Evolutionary conservation across 352 stramenopile genomes (phyloP), one percentile per base, ranked within the genome.

Genomic region (Phytopythium kandeliae): DNA sequence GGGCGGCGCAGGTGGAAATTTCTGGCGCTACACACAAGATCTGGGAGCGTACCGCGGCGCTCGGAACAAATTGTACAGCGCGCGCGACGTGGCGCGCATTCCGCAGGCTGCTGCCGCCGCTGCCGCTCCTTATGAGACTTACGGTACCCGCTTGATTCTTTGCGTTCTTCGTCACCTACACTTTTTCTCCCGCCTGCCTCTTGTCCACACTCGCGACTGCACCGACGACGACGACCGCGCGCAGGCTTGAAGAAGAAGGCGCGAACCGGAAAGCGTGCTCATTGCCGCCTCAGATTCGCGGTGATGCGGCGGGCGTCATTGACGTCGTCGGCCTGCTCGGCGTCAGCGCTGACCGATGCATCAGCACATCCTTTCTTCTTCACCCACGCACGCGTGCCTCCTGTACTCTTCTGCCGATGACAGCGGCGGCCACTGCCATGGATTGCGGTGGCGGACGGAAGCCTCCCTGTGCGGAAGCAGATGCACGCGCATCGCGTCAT

Each of bases 1-100:
- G 19, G 36, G n/a, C n/a, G n/a, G n/a, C n/a, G n/a, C n/a, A n/a
- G n/a, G 21, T 4, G 21, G 21, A 44, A 44, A 28, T 19, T 44
- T 44, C 38, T 44, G 38, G 38, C 38, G 38, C 38, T 11, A n/a
- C n/a, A n/a, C n/a, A n/a, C n/a, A 28, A n/a, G 38, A 44, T 44
- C n/a, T 6, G 21, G 5, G 21, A 28, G 12, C 0, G 38, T 33
- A 46, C 24, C 8, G 40, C 4, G 40, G 19, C 2, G 1, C 5
- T 33, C 40, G 17, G 6, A 15, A 46, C 1, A 15, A 6, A 21
- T 11, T 46, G 24, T 22, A 46, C 40, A 12, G 10, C 10, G 1
- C 4, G 19, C 9, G 28, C 11, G 38, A 3, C 11, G 19, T 22
- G 2, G 28, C 28, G 28, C 5, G 28, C 28, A 5, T 5, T 33